These are phyloP conservation scores for Colletotrichum limetticola DNA, from an alignment of 2,329 filamentous ascomycete species.

Conservation along the genomic window DNA sequence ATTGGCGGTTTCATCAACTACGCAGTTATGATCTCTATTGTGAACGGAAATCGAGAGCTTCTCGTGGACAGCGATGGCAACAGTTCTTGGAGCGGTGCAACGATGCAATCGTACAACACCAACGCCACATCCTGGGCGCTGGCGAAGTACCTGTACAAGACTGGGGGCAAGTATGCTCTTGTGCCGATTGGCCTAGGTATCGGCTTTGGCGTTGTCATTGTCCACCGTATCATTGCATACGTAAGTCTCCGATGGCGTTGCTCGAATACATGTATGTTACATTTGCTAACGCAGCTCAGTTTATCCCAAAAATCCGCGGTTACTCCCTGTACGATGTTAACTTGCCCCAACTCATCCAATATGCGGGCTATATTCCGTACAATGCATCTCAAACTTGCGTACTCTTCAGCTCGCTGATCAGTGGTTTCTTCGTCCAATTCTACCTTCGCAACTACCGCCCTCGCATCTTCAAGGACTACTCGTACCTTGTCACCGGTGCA, in stretches of 20 bases:
- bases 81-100: slow-evolving; percentile 63
- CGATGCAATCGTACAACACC: slow-evolving; percentile 60
- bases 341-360: slow-evolving; percentile 64
- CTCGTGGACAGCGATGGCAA: slow-evolving; percentile 58
- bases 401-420: slow-evolving; percentile 55
- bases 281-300: slow-evolving; percentile 43
- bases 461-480: slow-evolving; percentile 63
- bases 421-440: slow-evolving; percentile 61
- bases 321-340: slow-evolving; percentile 58
- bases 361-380: slow-evolving; percentile 64
- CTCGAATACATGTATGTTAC: background rate
- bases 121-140: slow-evolving; percentile 61
- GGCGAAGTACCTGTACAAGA: slow-evolving; percentile 63
- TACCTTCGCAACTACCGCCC: slow-evolving; percentile 64
- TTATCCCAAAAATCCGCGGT: slow-evolving; percentile 56
- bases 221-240: slow-evolving; percentile 55
- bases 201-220: slow-evolving; percentile 54
- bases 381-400: slow-evolving; percentile 67
- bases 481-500: slow-evolving; percentile 63
- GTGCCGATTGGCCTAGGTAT: slow-evolving; percentile 63
- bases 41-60: slow-evolving; percentile 58
- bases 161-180: slow-evolving; percentile 53
- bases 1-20: slow-evolving; percentile 66
- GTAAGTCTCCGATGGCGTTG: slow-evolving; percentile 42
- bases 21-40: slow-evolving; percentile 65